Evolutionary conservation across 176 grass and related monocot species (phyloP).

Genomic region (Bothriochloa decipiens): DNA sequence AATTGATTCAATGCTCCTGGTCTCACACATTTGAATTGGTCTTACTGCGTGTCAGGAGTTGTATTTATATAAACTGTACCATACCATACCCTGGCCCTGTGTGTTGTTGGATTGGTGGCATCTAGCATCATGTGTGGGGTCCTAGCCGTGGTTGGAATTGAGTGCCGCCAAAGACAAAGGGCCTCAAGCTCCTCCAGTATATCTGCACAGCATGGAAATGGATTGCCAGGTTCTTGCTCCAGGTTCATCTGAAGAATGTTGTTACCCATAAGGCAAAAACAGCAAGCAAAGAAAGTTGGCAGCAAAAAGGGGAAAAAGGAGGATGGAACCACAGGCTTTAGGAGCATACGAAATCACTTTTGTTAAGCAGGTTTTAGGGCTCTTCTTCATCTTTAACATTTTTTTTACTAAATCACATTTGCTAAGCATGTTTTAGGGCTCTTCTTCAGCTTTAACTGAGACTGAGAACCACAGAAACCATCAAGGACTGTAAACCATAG

Average conservation of each 20-base stretch:
- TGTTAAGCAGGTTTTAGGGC: not conserved
- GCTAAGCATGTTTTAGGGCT: not conserved
- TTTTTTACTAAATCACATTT: not conserved
- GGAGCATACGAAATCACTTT: not conserved
- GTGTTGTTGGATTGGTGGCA: constrained; percentile 50
- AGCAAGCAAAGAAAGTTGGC: too few species aligned
- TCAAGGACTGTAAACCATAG: not conserved
- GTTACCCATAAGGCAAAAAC: too few species aligned
- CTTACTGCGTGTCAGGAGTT: constrained; percentile 33
- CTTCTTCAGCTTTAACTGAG: not conserved
- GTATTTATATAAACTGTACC: constrained; percentile 46
- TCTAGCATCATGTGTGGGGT: constrained; percentile 7
- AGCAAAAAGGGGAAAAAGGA: not conserved
- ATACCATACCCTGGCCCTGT: not conserved
- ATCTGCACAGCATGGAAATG: too few species aligned
- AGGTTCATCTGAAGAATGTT: constrained; percentile 19
- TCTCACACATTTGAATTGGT: constrained; percentile 48
- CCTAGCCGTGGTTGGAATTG: constrained; percentile 31
- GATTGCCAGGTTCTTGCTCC: constrained; percentile 16
- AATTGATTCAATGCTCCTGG: constrained; percentile 40
- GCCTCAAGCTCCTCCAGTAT: not conserved
- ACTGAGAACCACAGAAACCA: not conserved
- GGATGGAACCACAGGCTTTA: not conserved
- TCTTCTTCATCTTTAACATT: not conserved
- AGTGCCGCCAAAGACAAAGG: constrained; percentile 42